Conservation (phyloP, 441 rosid species). For the Rhodomyrtus psidioides region DNA sequence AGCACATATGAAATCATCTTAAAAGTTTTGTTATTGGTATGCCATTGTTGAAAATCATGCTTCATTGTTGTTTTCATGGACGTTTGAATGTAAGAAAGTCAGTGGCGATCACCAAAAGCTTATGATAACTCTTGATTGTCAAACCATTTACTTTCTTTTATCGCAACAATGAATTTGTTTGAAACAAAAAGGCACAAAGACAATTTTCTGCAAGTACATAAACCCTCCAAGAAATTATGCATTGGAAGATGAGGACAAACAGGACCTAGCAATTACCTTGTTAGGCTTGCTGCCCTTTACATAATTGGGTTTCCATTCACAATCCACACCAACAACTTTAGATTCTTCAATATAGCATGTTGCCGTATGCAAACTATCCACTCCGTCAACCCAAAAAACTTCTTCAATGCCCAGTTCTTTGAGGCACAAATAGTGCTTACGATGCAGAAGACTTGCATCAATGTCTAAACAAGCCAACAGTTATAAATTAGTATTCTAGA, state of each 20-base stretch:
- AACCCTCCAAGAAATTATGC: background rate
- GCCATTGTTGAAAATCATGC: background rate
- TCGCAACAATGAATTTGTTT: background rate
- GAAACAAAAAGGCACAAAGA: background rate
- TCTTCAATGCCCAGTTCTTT: slow-evolving; percentile 56
- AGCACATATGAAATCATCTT: background rate
- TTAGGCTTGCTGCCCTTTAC: slow-evolving; percentile 62
- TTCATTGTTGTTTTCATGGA: background rate
- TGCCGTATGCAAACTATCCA: slow-evolving; percentile 40
- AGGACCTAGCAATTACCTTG: slow-evolving; percentile 35
- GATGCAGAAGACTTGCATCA: slow-evolving; percentile 26
- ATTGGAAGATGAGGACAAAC: background rate
- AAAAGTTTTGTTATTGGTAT: background rate
- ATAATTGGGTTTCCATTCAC: slow-evolving; percentile 96
- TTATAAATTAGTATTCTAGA: background rate
- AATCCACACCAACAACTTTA: slow-evolving; percentile 81
- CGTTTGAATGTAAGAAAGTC: background rate
- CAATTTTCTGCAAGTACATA: background rate
- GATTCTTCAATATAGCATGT: slow-evolving; percentile 50
- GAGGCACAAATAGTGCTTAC: slow-evolving; percentile 44
- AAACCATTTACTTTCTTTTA: background rate
- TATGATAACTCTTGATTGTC: background rate
- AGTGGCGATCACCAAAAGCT: background rate
- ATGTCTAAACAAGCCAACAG: slow-evolving; percentile 31
- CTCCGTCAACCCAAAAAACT: slow-evolving; percentile 73